Conservation (phyloP, 257 asterid genomes). For the Henckelia pumila region DNA sequence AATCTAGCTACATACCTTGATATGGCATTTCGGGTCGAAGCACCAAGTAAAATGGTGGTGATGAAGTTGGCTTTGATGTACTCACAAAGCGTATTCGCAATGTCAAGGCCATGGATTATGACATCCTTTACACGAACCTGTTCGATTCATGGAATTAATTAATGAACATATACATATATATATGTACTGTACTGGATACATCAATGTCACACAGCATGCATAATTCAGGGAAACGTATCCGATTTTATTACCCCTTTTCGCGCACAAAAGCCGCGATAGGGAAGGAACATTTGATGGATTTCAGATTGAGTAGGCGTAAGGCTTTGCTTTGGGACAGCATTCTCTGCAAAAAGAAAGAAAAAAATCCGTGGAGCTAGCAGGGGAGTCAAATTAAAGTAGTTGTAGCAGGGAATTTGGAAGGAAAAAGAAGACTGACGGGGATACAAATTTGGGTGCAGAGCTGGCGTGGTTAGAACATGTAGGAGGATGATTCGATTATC, state of each 20-base stretch:
- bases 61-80: conserved; percentile 39
- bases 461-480: conserved; percentile 46
- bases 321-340: conserved; percentile 39
- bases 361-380: too few species aligned
- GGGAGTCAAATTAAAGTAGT: too few species aligned
- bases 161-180: too few species aligned
- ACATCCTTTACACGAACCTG: conserved; percentile 72
- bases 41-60: conserved; percentile 59
- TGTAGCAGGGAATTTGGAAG: background rate
- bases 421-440: conserved; percentile 39
- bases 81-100: conserved; percentile 50
- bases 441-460: conserved; percentile 28
- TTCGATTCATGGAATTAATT: conserved; percentile 22
- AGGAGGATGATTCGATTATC: conserved; percentile 37
- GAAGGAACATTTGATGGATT: conserved; percentile 67
- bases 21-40: conserved; percentile 60
- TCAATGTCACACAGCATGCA: background rate
- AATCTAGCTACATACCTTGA: conserved; percentile 41
- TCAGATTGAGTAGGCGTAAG: conserved; percentile 54
- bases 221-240: background rate
- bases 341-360: conserved; percentile 55
- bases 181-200: background rate
- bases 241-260: conserved; percentile 66
- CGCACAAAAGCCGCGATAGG: conserved; percentile 74
- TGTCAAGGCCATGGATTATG: conserved; percentile 52